Conservation (phyloP, 805 yeast genomes). For the Candida vaughaniae region DNA sequence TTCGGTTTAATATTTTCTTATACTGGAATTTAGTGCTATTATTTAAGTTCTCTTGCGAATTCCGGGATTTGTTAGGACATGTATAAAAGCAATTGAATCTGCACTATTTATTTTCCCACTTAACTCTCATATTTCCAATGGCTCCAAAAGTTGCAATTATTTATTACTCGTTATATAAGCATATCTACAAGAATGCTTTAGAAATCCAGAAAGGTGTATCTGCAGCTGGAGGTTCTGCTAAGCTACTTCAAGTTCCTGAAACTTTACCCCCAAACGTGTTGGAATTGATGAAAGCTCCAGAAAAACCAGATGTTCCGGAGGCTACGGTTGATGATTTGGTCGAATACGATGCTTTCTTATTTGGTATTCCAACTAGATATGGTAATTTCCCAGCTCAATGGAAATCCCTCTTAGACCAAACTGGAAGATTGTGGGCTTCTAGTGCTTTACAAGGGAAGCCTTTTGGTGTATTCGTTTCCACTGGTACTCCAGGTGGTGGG, state of each 20-base stretch:
- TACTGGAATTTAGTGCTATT: too few species aligned
- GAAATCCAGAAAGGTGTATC: constrained; percentile 66
- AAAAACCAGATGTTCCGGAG: constrained; percentile 55
- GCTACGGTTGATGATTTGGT: constrained; percentile 59
- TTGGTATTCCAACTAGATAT: constrained; percentile 85
- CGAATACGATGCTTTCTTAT: constrained; percentile 74
- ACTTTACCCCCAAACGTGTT: constrained; percentile 65
- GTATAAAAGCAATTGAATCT: too few species aligned
- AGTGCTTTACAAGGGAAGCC: constrained; percentile 75
- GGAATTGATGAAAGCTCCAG: constrained; percentile 58
- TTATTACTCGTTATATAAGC: constrained; percentile 77
- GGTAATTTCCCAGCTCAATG: constrained; percentile 81
- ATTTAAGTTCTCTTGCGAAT: too few species aligned
- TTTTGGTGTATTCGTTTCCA: constrained; percentile 69
- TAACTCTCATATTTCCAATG: too few species aligned
- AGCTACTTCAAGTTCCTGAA: constrained; percentile 72
- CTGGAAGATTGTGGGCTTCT: constrained; percentile 77
- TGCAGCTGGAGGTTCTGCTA: constrained; percentile 67
- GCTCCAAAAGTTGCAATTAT: constrained; percentile 39
- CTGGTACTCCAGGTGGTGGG: constrained; percentile 81
- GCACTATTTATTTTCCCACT: too few species aligned
- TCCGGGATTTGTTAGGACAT: too few species aligned
- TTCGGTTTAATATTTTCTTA: too few species aligned
- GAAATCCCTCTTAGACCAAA: constrained; percentile 72
- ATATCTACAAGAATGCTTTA: constrained; percentile 66